Evolutionary conservation across 345 rosid genomes (phyloP), one percentile per base, ranked within the genome.

Genomic region (Hibiscus tridactylites): DNA sequence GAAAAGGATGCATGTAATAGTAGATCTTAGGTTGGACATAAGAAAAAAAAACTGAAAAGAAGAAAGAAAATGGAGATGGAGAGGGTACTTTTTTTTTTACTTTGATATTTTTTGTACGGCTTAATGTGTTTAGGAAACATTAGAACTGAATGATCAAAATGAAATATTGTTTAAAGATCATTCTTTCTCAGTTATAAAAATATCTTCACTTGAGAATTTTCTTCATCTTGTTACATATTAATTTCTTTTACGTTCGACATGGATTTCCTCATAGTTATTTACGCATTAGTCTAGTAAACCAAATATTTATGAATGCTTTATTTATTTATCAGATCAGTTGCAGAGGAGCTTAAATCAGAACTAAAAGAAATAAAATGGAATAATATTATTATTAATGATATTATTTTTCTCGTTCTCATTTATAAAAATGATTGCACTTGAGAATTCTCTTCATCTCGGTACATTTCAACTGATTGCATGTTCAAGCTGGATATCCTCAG

Each of bases 281-380:
- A 44, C 21, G 5, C 26, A 53, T 9, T 35, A 46, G 7, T 56
- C 13, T 2, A 66, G 63, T 17, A 44, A 42, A 52, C 13, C 11
- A 63, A 16, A 63, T 24, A 37, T 19, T 69, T 59, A 19, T 70
- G 9, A 49, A 10, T 75, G 73, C 53, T 54, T 76, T 47, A 54
- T 71, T 78, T 79, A 28, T 77, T 73, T 81, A 65, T 72, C 86
- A 88, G 91, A 82, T 77, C 77, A 61, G 79, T 44, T 28, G 69
- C 73, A 57, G 82, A 75, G 75, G 84, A 77, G 57, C 52, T 56
- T 57, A 77, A 76, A 74, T 69, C 74, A 15, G 84, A 74, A 62
- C 12, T 3, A 39, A 62, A 33, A n/a, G 66, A 7, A 3, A 17
- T 4, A n/a, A 62, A 4, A 3, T 33, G 59, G 50, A 46, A 7